Base-by-base conservation (phyloP, 768 basidiomycete species). In the Boletus insuetus region DNA sequence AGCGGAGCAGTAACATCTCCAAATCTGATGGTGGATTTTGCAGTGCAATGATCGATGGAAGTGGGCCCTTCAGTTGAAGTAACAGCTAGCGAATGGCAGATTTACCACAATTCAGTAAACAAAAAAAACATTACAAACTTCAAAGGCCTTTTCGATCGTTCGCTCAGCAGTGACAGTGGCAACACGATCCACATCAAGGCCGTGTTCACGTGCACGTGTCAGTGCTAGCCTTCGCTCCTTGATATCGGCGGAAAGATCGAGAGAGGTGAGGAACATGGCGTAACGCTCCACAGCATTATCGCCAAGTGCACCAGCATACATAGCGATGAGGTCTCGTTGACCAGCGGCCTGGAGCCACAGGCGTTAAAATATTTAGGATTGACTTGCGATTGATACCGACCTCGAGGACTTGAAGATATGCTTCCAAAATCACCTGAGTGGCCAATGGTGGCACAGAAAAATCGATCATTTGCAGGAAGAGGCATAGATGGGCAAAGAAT, bases 401-500 rank as follows among this genome's bases (percentile, higher is more conserved):
- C 78, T 98, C 92, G 4, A 98, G 81, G 4, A 94, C 88, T 56
- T 83, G 83, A 6, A 98, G 81, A 66, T 98, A 99, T 0, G 89
- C 84, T 65, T 96, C 90, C 26, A 98, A 74, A 49, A 99, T 91
- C 31, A 81, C 73, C 65, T 96, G 92, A 0, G 84, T 86, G 0
- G 91, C 83, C 13, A 83, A 70, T 2, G 87, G 84, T 0, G 94
- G 89, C 0, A 92, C 82, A 0, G 83, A 69, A 35, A 87, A 73
- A 47, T 88, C 87, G 35, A 97, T 89, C 73, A 93, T 83, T 58
- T 89, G 85, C 4, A 97, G 78, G 73, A 87, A 93, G 31, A 98
- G 83, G 59, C 92, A 92, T 22, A 98, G 75, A 66, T 99, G 96
- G 0, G 94, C 89, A 64, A 96, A 97, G 75, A 98, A 99, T 4